Evolutionary conservation across 768 basidiomycete genomes (phyloP).

Genomic region (Suillus variegatus): DNA sequence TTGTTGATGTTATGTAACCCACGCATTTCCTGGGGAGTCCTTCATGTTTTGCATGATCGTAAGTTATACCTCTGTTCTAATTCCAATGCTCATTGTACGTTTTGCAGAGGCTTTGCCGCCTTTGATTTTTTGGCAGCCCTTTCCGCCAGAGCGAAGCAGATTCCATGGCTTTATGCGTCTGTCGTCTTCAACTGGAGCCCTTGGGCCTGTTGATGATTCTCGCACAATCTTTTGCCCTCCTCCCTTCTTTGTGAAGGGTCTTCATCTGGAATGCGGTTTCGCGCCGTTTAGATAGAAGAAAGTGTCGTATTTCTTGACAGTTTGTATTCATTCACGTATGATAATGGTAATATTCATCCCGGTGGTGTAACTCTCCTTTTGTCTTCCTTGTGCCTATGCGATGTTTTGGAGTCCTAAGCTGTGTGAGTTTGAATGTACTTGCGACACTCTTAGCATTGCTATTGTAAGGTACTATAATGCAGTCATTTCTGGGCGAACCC

Average conservation of each 20-base stretch:
- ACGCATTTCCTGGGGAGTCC: not conserved
- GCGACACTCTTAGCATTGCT: too few relatives aligned
- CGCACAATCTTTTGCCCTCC: slow-evolving; percentile 36
- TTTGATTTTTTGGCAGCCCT: too few relatives aligned
- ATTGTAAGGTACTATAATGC: too few relatives aligned
- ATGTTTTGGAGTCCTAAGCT: too few relatives aligned
- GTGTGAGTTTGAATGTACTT: too few relatives aligned
- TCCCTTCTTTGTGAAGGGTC: slow-evolving; percentile 37
- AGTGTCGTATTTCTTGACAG: not conserved
- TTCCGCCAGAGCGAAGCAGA: not conserved
- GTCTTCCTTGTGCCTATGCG: too few relatives aligned
- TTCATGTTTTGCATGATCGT: not conserved
- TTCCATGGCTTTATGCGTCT: not conserved
- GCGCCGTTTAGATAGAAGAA: not conserved
- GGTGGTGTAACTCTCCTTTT: too few relatives aligned
- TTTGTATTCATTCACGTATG: not conserved
- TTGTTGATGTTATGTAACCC: not conserved
- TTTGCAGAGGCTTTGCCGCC: not conserved
- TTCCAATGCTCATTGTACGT: not conserved
- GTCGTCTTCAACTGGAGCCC: slow-evolving; percentile 5
- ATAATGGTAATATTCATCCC: not conserved
- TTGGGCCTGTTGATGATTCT: slow-evolving; percentile 10
- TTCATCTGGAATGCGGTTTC: not conserved
- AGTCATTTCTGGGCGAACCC: too few relatives aligned
- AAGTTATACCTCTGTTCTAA: not conserved